Conservation (phyloP, 108 stramenopile genomes). For the Cylindrotheca closterium region DNA sequence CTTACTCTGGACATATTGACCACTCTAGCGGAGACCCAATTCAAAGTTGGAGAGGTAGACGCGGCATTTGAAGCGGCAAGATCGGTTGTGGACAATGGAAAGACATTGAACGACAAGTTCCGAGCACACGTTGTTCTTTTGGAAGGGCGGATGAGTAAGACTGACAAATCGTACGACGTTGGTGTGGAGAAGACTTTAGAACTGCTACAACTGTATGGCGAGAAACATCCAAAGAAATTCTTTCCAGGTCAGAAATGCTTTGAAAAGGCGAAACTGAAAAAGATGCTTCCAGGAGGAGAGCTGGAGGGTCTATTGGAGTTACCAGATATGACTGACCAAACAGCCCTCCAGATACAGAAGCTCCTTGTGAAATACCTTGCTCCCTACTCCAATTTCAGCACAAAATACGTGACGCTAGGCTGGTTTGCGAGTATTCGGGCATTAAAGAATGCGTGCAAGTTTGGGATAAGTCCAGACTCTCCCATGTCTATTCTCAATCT, state of each 20-base stretch:
- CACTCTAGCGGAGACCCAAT: constrained; percentile 18
- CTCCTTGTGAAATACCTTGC: constrained; percentile 6
- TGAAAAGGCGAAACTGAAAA: constrained; percentile 13
- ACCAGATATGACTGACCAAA: constrained; percentile 20
- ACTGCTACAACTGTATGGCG: constrained; percentile 30
- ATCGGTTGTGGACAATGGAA: constrained; percentile 27
- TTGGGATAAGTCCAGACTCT: constrained; percentile 16
- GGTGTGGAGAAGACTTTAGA: constrained; percentile 19
- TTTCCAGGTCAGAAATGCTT: constrained; percentile 16
- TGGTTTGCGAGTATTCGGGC: constrained; percentile 9
- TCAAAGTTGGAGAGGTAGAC: constrained; percentile 13
- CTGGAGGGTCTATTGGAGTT: constrained; percentile 12
- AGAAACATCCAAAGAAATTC: constrained; percentile 23
- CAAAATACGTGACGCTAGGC: neutral
- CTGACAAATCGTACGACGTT: constrained; percentile 14
- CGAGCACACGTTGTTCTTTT: constrained; percentile 22
- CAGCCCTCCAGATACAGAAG: constrained; percentile 3
- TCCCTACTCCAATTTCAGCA: neutral
- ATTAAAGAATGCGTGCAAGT: constrained; percentile 7
- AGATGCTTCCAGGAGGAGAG: constrained; percentile 16
- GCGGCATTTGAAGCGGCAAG: constrained; percentile 2
- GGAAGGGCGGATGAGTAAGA: constrained; percentile 1
- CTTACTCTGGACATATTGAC: constrained; percentile 31
- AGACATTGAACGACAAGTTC: constrained; percentile 31
- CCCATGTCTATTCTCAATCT: constrained; percentile 5